Percentiles rank a stretch among this genome's conserved stretches.
Evolutionary conservation across 164 flowering plant genomes (phyloP).

Genomic region (Annona cherimola): DNA sequence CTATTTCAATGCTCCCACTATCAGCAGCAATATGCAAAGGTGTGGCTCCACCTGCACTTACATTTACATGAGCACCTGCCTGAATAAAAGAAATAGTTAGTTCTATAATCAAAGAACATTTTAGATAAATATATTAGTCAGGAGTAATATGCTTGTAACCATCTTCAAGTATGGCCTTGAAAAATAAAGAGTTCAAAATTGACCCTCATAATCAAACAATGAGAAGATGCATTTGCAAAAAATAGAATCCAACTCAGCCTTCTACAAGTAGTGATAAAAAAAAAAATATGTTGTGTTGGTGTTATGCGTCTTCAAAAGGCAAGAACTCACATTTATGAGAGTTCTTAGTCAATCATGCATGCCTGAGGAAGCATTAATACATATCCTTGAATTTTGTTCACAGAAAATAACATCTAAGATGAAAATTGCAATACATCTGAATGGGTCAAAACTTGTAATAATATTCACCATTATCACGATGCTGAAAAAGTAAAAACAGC

Average conservation of each 20-base stretch:
- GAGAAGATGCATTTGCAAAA: not conserved
- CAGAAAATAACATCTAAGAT: too few relatives aligned
- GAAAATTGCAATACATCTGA: too few relatives aligned
- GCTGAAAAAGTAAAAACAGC: not conserved
- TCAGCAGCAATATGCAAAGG: slow-evolving; percentile 95
- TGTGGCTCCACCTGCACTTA: slow-evolving; percentile 87
- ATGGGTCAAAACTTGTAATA: too few relatives aligned
- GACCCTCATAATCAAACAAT: not conserved
- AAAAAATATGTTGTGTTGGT: not conserved
- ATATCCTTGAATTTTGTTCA: too few relatives aligned
- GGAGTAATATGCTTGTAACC: too few relatives aligned
- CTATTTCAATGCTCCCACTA: slow-evolving; percentile 56
- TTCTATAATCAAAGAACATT: not conserved
- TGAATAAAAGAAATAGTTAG: slow-evolving; percentile 24
- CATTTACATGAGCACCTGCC: slow-evolving; percentile 84
- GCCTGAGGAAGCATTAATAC: too few relatives aligned
- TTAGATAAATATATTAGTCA: not conserved
- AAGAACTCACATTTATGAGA: too few relatives aligned
- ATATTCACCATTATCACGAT: too few relatives aligned
- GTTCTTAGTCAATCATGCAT: too few relatives aligned
- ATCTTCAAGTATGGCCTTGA: too few relatives aligned
- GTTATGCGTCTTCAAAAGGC: too few relatives aligned
- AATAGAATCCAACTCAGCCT: not conserved
- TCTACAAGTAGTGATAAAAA: not conserved
- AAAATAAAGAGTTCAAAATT: not conserved